Conservation (phyloP, 164 flowering plant genomes). For the Saururus chinensis region DNA sequence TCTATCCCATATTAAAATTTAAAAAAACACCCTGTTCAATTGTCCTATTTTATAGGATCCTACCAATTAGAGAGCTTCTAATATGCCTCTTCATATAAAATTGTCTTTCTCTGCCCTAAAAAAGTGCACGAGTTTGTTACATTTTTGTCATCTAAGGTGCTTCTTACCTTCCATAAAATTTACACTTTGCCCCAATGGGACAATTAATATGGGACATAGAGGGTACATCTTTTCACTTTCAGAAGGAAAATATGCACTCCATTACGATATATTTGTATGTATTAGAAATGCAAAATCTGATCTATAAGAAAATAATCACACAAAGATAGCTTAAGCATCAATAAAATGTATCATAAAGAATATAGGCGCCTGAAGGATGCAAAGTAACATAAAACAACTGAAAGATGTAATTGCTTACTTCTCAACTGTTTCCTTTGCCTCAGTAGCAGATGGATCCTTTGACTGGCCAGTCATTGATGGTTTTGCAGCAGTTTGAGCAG, state of each 20-base stretch:
- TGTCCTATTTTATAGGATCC: too few species aligned
- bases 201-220: too few species aligned
- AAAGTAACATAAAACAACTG: neutral
- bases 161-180: too few species aligned
- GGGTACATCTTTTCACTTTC: neutral
- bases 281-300: neutral
- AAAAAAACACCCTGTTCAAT: too few species aligned
- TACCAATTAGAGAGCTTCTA: too few species aligned
- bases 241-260: neutral
- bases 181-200: too few species aligned
- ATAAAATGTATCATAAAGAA: neutral
- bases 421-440: slow-evolving; percentile 43
- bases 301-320: neutral
- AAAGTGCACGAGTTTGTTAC: too few species aligned
- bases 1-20: too few species aligned
- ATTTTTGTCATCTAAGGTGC: too few species aligned
- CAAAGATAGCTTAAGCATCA: neutral
- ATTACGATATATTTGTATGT: neutral
- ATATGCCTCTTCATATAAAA: too few species aligned
- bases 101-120: too few species aligned
- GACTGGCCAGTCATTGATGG: slow-evolving; percentile 19
- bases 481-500: slow-evolving; percentile 90
- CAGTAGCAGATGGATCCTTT: slow-evolving; percentile 40
- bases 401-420: slow-evolving; percentile 36
- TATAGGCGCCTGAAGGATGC: neutral